Percentiles rank a stretch among this genome's conserved stretches.
These are phyloP conservation scores for Dryadomyces quercus-mongolicae DNA, from an alignment of 2,329 filamentous ascomycete species.

Conservation along the genomic window DNA sequence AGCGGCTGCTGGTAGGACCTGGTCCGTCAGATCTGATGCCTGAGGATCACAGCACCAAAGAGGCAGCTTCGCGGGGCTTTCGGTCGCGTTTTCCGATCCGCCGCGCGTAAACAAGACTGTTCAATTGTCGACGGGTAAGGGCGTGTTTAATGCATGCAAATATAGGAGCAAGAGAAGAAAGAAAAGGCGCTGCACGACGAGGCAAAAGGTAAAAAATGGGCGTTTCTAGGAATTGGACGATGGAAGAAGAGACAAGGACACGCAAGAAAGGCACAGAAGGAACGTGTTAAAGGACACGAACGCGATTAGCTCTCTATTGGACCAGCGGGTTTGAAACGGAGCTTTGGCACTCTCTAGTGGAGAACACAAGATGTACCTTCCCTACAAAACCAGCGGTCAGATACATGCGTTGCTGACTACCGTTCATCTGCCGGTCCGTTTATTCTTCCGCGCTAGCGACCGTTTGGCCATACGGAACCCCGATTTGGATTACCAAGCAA, in stretches of 20 bases:
- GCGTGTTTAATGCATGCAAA: no score
- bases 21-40: no score
- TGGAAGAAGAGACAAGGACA: not conserved
- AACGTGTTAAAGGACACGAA: constrained; percentile 27
- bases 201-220: not conserved
- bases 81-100: not conserved
- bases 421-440: not conserved
- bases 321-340: constrained; percentile 7
- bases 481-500: constrained; percentile 9
- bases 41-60: not conserved
- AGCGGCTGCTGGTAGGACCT: not conserved
- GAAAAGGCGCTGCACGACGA: not conserved
- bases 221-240: not conserved
- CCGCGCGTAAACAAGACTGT: not conserved
- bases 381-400: not conserved
- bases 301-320: constrained; percentile 28
- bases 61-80: not conserved
- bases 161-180: not conserved
- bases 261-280: not conserved
- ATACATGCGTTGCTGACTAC: not conserved
- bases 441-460: not conserved
- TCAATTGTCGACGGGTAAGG: no score
- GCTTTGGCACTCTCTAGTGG: not conserved
- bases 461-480: not conserved
- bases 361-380: not conserved